Conservation (phyloP, 2,329 filamentous ascomycete genomes). For the Fusarium continuum region DNA sequence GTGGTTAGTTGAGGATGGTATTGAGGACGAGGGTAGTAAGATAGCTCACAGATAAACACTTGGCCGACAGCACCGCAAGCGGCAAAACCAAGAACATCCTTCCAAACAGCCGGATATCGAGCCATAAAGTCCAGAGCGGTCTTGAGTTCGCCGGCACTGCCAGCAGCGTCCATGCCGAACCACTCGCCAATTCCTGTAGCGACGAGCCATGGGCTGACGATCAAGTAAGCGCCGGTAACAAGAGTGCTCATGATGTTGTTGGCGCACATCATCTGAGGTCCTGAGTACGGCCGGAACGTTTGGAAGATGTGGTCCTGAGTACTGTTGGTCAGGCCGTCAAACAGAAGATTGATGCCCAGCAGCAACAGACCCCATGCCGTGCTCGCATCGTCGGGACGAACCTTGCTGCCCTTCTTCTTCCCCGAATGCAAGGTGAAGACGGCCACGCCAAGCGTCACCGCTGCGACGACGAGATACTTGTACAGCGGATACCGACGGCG, state of each 20-base stretch:
- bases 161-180: constrained; percentile 71
- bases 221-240: constrained; percentile 79
- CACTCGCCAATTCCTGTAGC: constrained; percentile 70
- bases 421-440: constrained; percentile 91
- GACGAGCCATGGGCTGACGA: constrained; percentile 82
- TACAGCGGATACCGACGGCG: constrained; percentile 89
- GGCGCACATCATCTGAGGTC: constrained; percentile 99
- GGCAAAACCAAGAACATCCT: constrained; percentile 89
- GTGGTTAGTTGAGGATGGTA: constrained; percentile 27
- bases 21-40: background rate
- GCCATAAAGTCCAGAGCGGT: constrained; percentile 84
- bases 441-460: constrained; percentile 91
- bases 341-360: constrained; percentile 87
- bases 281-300: constrained; percentile 80
- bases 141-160: constrained; percentile 77
- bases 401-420: constrained; percentile 54
- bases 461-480: constrained; percentile 93
- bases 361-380: constrained; percentile 83
- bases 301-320: constrained; percentile 95
- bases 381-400: constrained; percentile 61
- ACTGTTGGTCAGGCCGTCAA: constrained; percentile 95
- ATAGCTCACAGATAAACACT: constrained; percentile 89
- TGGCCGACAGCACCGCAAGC: constrained; percentile 92
- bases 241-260: constrained; percentile 89
- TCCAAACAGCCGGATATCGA: constrained; percentile 81